Evolutionary conservation across 2,329 filamentous ascomycete species (phyloP), one percentile per base, ranked within the genome.

Genomic region (Dactylonectria estremocensis): DNA sequence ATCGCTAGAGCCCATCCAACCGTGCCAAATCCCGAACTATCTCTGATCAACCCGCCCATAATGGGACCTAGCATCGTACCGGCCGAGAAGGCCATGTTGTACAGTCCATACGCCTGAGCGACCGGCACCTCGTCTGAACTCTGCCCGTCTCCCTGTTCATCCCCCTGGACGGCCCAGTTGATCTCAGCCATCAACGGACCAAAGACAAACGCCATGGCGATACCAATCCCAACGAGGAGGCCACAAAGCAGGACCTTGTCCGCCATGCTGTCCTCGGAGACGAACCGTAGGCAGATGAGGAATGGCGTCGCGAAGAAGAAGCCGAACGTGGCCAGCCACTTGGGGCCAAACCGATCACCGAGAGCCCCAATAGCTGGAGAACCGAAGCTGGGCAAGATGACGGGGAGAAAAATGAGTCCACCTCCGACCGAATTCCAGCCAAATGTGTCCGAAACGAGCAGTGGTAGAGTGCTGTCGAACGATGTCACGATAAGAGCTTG

Each of bases 161-260:
- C 69, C 11, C 58, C 66, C 54, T 77, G 68, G 9, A 78, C 70
- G 4, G 78, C 69, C 77, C 77, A 81, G 40, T 77, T 79, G 45
- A 81, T 80, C 69, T 81, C 79, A 2, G 79, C 80, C 75, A 80
- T 81, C 59, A 81, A 50, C 3, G 79, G 78, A 2, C 76, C 76
- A 20, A 80, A 75, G n/a, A 80, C 76, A n/a, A 76, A 78, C 9
- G 75, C 67, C 53, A 77, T 68, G 2, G 76, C 74, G 9, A 80
- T 62, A 1, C 79, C 79, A 7, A 81, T 52, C 8, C 77, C 78
- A 2, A 69, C 63, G 1, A 81, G 72, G 22, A 81, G 73, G 10
- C 75, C 78, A 43, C 79, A 80, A 1, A 81, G 69, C 69, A 80
- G 69, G 14, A 78, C 60, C 59, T 78, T 80, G 63, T 80, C 69